Percentiles rank a stretch among this genome's conserved stretches.
Conservation (phyloP, 805 yeast genomes). For the Lipomyces spencermartinsiae region DNA sequence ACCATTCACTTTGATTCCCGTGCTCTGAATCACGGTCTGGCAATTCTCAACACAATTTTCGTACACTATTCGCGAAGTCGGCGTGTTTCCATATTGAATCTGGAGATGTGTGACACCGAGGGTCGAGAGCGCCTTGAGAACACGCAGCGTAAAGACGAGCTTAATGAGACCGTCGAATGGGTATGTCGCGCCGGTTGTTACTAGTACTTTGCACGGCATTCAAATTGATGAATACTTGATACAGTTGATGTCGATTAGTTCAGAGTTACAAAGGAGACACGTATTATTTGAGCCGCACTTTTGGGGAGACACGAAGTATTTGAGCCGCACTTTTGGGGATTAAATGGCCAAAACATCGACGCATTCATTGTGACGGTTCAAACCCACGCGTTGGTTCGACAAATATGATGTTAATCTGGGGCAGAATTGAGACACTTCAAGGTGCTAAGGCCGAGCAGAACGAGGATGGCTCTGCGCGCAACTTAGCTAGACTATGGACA, state of each 20-base stretch:
- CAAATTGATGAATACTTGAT: background rate
- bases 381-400: no score
- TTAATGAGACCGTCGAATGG: constrained; percentile 69
- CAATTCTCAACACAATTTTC: constrained; percentile 31
- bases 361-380: no score
- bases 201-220: constrained; percentile 47
- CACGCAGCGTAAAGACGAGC: constrained; percentile 48
- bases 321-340: no score
- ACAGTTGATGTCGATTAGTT: background rate
- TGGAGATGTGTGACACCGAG: constrained; percentile 52
- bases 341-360: no score
- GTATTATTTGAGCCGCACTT: no score
- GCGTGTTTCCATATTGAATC: constrained; percentile 66
- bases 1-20: constrained; percentile 49
- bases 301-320: background rate
- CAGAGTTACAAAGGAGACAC: background rate
- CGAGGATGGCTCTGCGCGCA: no score
- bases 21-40: constrained; percentile 7
- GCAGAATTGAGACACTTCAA: no score
- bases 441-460: no score
- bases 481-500: no score
- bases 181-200: constrained; percentile 92
- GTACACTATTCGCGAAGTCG: constrained; percentile 39
- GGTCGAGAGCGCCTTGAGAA: constrained; percentile 48
- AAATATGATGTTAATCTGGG: no score